phyloP scores from a whole-genome alignment of 2,329 filamentous ascomycete genomes.

The Exserohilum turcica region DNA sequence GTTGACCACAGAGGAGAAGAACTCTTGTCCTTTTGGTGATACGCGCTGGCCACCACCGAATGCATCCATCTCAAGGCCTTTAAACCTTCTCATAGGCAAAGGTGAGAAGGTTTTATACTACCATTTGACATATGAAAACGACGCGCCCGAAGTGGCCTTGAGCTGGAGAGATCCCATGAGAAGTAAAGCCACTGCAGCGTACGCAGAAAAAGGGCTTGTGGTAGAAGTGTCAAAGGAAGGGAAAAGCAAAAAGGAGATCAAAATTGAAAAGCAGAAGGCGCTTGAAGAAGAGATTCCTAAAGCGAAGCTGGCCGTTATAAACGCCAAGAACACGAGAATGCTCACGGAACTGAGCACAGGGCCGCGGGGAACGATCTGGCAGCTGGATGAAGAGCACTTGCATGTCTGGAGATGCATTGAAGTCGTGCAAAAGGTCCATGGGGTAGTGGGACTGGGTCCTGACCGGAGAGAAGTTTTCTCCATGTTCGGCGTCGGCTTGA shows the following conservation, averaged over 20 bases:
- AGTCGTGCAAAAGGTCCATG: not conserved
- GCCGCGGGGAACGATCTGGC: conserved; percentile 7
- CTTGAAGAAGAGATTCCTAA: not conserved
- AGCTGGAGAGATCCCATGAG: conserved; percentile 1
- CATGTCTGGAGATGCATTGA: conserved; percentile 5
- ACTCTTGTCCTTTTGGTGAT: conserved; percentile 3
- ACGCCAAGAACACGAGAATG: not conserved
- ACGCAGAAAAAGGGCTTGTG: not conserved
- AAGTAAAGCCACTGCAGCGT: not conserved
- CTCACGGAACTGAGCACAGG: conserved; percentile 5
- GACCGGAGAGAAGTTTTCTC: conserved; percentile 1
- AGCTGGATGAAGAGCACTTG: not conserved
- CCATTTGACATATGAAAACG: not conserved
- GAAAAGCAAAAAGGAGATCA: not conserved
- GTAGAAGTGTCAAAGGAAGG: not conserved
- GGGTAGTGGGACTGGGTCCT: not conserved
- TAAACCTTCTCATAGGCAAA: not conserved
- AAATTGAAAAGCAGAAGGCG: not conserved
- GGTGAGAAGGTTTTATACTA: not conserved
- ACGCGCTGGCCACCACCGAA: conserved; percentile 2
- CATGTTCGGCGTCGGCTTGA: conserved; percentile 3
- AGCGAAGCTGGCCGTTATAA: not conserved
- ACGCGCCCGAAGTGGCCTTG: not conserved
- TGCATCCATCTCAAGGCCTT: not conserved
- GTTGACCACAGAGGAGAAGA: not conserved